Conservation (phyloP, 805 yeast genomes). For the Ogataea sp. region DNA sequence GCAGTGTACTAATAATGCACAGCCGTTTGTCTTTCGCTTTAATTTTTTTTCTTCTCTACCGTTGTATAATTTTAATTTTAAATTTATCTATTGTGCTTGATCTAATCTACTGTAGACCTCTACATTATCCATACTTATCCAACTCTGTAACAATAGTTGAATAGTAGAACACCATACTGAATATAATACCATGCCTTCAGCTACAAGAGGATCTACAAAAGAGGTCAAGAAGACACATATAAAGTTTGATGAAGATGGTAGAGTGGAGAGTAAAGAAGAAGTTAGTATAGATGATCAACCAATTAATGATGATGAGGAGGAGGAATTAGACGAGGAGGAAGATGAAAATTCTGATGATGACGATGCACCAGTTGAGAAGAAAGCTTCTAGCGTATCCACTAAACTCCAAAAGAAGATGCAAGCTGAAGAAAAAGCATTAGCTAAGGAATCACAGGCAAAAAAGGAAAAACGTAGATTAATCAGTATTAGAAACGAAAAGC, state of each 20-base stretch:
- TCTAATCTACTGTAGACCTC: no score
- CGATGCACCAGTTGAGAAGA: conserved; percentile 49
- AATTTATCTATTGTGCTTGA: background rate
- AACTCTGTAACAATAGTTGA: no score
- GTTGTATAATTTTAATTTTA: background rate
- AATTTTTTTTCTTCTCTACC: background rate
- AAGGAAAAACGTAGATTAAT: conserved; percentile 3
- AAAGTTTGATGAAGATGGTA: conserved; percentile 10
- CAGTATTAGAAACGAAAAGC: background rate
- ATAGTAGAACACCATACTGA: no score
- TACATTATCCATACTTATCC: no score
- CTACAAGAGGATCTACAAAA: background rate
- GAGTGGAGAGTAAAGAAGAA: conserved; percentile 3
- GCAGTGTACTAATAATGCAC: background rate
- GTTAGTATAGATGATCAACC: conserved; percentile 4
- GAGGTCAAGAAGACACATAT: conserved; percentile 2
- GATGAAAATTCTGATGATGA: conserved; percentile 17
- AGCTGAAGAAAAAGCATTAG: background rate
- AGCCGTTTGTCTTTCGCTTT: background rate
- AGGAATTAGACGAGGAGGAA: conserved; percentile 5
- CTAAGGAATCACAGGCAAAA: background rate
- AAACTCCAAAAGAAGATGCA: background rate
- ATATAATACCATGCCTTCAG: background rate
- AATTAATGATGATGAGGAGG: conserved; percentile 5
- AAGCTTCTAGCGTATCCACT: conserved; percentile 10